These are phyloP conservation scores for Parasarocladium wereldwijsianum DNA, from an alignment of 2,329 filamentous ascomycete genomes.

Conservation along the genomic window DNA sequence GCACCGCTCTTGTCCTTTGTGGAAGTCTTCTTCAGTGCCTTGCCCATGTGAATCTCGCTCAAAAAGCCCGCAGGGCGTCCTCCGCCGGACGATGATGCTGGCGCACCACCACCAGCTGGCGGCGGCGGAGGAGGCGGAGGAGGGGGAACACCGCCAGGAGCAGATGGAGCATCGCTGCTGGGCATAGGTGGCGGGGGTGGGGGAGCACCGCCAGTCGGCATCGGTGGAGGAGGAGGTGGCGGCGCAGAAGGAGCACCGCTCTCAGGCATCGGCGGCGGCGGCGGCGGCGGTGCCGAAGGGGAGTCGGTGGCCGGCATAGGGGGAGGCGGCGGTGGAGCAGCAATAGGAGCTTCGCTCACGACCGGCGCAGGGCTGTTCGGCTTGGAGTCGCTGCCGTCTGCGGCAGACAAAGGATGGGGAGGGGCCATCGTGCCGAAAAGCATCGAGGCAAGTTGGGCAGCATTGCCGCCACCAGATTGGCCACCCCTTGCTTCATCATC, in stretches of 20 bases:
- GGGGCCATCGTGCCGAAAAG: conserved; percentile 96
- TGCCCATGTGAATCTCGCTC: conserved; percentile 72
- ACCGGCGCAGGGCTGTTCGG: conserved; percentile 22
- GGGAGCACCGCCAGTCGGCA: conserved; percentile 20
- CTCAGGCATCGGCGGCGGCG: conserved; percentile 14
- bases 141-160: conserved; percentile 23
- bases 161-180: conserved; percentile 20
- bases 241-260: conserved; percentile 12
- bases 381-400: conserved; percentile 54
- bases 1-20: conserved; percentile 76
- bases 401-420: conserved; percentile 71
- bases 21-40: conserved; percentile 66
- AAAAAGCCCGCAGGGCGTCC: conserved; percentile 51
- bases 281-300: conserved; percentile 10
- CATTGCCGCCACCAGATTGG: conserved; percentile 63
- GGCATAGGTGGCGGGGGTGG: conserved; percentile 19
- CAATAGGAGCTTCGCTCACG: conserved; percentile 24
- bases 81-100: conserved; percentile 25
- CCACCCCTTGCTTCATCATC: conserved; percentile 67
- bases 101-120: conserved; percentile 27
- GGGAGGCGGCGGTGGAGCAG: conserved; percentile 22
- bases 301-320: conserved; percentile 13
- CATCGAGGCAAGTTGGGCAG: conserved; percentile 85
- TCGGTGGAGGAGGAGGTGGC: conserved; percentile 18
- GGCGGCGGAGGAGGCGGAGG: conserved; percentile 26